phyloP scores from a whole-genome alignment of 2,329 filamentous ascomycete genomes.

The Neoarthrinium moseri region DNA sequence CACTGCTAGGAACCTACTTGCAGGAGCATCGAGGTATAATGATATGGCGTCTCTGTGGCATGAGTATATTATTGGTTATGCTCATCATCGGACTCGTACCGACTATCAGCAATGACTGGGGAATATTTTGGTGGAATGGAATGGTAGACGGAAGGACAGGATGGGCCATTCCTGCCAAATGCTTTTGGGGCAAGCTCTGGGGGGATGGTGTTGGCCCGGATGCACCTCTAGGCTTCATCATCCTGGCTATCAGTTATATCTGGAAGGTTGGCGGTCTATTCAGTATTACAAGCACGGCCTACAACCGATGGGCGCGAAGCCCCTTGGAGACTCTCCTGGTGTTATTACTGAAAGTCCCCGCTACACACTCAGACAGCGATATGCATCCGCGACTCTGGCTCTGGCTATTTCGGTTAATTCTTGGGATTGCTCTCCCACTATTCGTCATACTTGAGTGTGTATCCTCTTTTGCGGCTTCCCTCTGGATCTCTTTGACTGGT shows the following conservation, averaged over 20 bases:
- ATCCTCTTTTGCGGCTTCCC: slow-evolving; percentile 7
- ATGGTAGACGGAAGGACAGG: slow-evolving; percentile 4
- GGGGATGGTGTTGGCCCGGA: slow-evolving; percentile 3
- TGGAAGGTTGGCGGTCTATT: slow-evolving; percentile 9
- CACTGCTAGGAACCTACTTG: not conserved
- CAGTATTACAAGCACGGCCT: not conserved
- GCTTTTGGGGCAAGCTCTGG: slow-evolving; percentile 8
- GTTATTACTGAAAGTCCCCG: not conserved
- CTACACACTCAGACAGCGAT: not conserved
- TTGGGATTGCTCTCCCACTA: not conserved
- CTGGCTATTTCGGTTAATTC: slow-evolving; percentile 1
- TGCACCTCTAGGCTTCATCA: slow-evolving; percentile 7
- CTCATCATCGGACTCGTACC: slow-evolving; percentile 7
- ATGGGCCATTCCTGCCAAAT: slow-evolving; percentile 8
- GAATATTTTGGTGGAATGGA: slow-evolving; percentile 6
- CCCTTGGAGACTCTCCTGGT: not conserved
- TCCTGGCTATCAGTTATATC: slow-evolving; percentile 2
- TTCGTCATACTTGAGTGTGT: slow-evolving; percentile 3
- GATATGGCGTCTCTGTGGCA: slow-evolving; percentile 3
- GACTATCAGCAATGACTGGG: slow-evolving; percentile 7
- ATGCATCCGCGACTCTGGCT: no score
- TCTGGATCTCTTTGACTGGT: slow-evolving; percentile 8
- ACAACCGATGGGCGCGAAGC: not conserved
- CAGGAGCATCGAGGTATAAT: not conserved
- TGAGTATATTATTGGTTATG: slow-evolving; percentile 8